Base-by-base conservation (phyloP, 208 protist genomes). In the Phytomonas serpens region DNA sequence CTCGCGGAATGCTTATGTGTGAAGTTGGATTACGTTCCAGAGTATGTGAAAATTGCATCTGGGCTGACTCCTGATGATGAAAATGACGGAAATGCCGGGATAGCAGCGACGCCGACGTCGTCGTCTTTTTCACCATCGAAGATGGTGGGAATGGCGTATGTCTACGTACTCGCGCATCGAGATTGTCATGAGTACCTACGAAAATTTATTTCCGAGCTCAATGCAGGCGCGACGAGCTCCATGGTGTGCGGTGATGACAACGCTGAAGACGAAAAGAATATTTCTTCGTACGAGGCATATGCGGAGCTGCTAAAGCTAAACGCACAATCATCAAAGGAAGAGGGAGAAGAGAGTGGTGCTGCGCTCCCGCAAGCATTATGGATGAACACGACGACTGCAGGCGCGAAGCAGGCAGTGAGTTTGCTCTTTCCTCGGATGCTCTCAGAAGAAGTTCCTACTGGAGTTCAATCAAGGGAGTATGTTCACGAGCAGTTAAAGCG, bases 371-470 rank as follows among this genome's bases (percentile, higher is more conserved):
- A 40, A 11, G 37, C 37, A 11, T 73, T 81, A 19, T 82, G 75
- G 75, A 63, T 74, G 19, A 79, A 72, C 64, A 76, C 72, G 38
- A 84, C 82, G 16, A 40, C 75, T 0, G 73, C 67, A 5, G 89
- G 73, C 13, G 79, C 84, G 23, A 80, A 71, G 65, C 80, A 84
- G 72, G 79, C 81, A 1, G 87, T 96, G 2, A 69, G 75, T 13
- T 66, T 89, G 63, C 80, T 96, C 16, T 94, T 93, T 74, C 87
- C 88, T 19, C 81, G 82, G 66, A 92, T 97, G 83, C 73, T 92
- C 32, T 75, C 83, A 23, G 82, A 93, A 42, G 82, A 90, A 64
- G 83, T 95, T 2, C 90, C 88, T 9, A 84, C 74, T 29, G 37
- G 37, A 40, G 66, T 77, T 2, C 68, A 71, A 69, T 82, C 88